Evolutionary conservation across 257 asterid species (phyloP), one percentile per base, ranked within the genome.

Genomic region (Mitragyna speciosa): DNA sequence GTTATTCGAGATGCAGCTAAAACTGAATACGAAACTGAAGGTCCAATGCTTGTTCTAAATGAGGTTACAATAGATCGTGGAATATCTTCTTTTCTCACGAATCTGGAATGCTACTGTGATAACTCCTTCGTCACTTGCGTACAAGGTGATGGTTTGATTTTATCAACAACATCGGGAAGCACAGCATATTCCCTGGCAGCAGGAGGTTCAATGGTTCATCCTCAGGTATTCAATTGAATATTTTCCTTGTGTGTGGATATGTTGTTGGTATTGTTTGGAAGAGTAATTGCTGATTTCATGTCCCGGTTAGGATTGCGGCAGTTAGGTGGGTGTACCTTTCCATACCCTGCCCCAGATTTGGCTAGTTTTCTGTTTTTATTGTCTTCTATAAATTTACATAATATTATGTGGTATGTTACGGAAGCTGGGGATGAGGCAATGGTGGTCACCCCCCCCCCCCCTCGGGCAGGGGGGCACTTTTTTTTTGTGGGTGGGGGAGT

Each of bases 151-250:
- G 99, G 99, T 70, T 87, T 96, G 54, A 92, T 94, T 80, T 82
- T 95, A 74, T 96, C 99, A 1, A 94, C 99, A 11, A 94, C 99
- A 19, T 96, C 97, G n/a, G 99, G 99, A 68, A 96, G 99, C 90
- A 96, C 99, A 11, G 99, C 98, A 64, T 96, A 96, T 90, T 96
- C 99, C 64, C 92, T 96, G 51, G 99, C 98, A 47, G 99, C 99
- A 26, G 99, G 99, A 82, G 99, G 99, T 49, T 96, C 99, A 36
- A 94, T 96, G 98, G 99, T 93, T 69, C 98, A 95, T 85, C 99
- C 99, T 76, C 98, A 95, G 99, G 99, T 94, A 87, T 48, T 77
- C 76, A 69, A 76, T 69, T 58, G 33, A 75, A n/a, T 68, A 73
- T 7, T 10, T 70, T 12, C 49, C 45, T 49, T 49, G n/a, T 49